A percentile compares a stretch with the other conserved stretches of the same genome.
phyloP scores from a whole-genome alignment of 345 rosid genomes.

The Citrus glauca region DNA sequence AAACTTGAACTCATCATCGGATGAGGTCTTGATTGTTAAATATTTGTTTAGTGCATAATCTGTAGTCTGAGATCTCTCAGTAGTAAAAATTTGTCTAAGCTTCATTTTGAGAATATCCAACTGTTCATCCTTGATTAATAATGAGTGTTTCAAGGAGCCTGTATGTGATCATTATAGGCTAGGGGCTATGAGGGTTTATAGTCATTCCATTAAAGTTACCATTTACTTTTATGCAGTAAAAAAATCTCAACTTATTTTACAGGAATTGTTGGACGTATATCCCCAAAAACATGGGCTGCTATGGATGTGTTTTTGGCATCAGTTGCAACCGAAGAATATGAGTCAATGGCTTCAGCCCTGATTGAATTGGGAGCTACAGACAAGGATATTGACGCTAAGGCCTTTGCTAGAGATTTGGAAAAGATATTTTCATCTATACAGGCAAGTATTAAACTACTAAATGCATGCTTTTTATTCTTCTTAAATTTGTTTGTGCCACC shows the following conservation, averaged over 20 bases:
- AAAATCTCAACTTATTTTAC: slow-evolving; percentile 17
- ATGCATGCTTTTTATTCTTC: not conserved
- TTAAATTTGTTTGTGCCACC: not conserved
- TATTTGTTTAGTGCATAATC: not conserved
- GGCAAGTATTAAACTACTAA: slow-evolving; percentile 31
- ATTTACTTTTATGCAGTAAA: not conserved
- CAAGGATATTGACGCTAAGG: slow-evolving; percentile 72
- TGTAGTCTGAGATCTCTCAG: not conserved
- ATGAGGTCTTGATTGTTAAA: not conserved
- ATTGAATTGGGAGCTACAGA: slow-evolving; percentile 96
- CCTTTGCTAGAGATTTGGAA: slow-evolving; percentile 87
- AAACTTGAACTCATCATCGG: not conserved
- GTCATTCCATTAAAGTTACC: not conserved
- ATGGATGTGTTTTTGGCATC: slow-evolving; percentile 88
- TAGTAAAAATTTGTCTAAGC: not conserved
- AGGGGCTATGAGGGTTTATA: not conserved
- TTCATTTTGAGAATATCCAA: not conserved
- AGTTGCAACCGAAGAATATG: slow-evolving; percentile 78
- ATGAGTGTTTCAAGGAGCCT: not conserved
- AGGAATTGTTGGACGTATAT: slow-evolving; percentile 98
- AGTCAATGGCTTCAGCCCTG: slow-evolving; percentile 90
- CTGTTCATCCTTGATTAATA: not conserved
- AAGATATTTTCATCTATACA: slow-evolving; percentile 87
- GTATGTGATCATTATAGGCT: not conserved
- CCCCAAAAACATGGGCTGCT: slow-evolving; percentile 96